These are phyloP conservation scores for Populus hybrid DNA, from an alignment of 441 rosid species.

Conservation along the genomic window DNA sequence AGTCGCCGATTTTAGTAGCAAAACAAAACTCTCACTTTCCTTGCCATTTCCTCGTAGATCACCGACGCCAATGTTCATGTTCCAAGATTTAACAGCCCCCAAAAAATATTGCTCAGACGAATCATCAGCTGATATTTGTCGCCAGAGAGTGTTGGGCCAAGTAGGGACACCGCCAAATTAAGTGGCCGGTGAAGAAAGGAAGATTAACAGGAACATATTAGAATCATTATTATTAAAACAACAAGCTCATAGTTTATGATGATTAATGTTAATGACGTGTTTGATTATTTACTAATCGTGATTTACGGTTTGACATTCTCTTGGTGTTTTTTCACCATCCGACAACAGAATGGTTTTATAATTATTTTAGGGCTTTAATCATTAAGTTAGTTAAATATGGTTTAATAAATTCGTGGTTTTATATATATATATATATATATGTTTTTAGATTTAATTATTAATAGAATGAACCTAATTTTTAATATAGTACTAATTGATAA, in stretches of 20 bases:
- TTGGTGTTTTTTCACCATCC: background rate
- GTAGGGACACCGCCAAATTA: conserved; percentile 30
- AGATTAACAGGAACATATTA: background rate
- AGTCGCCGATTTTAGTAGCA: background rate
- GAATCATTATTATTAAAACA: no score
- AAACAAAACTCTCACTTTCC: background rate
- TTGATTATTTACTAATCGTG: background rate
- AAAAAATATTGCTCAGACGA: background rate
- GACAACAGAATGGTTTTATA: background rate
- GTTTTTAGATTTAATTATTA: no score
- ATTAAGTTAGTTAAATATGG: conserved; percentile 9
- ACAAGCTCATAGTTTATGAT: background rate
- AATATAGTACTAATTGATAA: no score
- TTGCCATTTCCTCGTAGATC: background rate
- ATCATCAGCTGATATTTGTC: conserved; percentile 14
- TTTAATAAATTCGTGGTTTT: background rate
- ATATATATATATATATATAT: no score
- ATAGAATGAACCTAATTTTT: no score
- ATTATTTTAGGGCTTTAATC: conserved; percentile 17
- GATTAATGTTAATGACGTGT: background rate
- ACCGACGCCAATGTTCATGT: conserved; percentile 23
- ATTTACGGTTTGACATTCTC: background rate
- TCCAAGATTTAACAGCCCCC: background rate
- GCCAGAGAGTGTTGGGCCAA: conserved; percentile 11
- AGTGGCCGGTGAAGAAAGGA: conserved; percentile 10